Percentiles rank a stretch among this genome's conserved stretches.
Evolutionary conservation across 768 basidiomycete genomes (phyloP).

Genomic region (Phaffia tasmanica): DNA sequence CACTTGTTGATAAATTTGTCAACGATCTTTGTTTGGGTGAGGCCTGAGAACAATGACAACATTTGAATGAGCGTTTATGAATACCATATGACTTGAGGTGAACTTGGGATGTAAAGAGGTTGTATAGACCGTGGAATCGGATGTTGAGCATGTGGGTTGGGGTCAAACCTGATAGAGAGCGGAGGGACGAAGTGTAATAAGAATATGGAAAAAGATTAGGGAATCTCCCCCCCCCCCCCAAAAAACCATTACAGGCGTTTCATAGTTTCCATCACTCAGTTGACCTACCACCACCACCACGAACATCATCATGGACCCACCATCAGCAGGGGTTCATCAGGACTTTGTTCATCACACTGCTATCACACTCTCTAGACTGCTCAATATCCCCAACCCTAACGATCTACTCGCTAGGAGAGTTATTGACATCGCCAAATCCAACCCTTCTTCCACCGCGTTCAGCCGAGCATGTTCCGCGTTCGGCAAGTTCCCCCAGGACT

Average conservation of each 20-base stretch:
- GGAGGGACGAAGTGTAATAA: neutral
- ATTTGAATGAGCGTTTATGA: too few relatives aligned
- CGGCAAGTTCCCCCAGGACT: constrained; percentile 72
- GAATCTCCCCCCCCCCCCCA: neutral
- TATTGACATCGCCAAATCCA: constrained; percentile 62
- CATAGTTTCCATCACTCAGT: neutral
- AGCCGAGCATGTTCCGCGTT: constrained; percentile 64
- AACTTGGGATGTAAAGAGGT: too few relatives aligned
- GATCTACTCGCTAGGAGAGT: constrained; percentile 68
- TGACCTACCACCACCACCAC: neutral
- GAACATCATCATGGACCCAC: neutral
- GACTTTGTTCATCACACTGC: constrained; percentile 43
- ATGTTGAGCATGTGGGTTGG: too few relatives aligned
- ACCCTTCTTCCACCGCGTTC: constrained; percentile 51
- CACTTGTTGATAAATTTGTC: too few relatives aligned
- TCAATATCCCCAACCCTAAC: constrained; percentile 73
- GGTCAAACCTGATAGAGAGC: neutral
- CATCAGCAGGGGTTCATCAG: neutral
- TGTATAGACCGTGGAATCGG: too few relatives aligned
- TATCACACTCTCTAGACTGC: constrained; percentile 64
- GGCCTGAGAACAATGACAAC: too few relatives aligned
- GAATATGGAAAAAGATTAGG: too few relatives aligned
- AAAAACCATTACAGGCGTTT: too few relatives aligned
- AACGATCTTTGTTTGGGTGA: too few relatives aligned
- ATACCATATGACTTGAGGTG: too few relatives aligned